These are phyloP conservation scores for Sporisorium reilianum DNA, from an alignment of 1,284 basidiomycete species.

Conservation along the genomic window DNA sequence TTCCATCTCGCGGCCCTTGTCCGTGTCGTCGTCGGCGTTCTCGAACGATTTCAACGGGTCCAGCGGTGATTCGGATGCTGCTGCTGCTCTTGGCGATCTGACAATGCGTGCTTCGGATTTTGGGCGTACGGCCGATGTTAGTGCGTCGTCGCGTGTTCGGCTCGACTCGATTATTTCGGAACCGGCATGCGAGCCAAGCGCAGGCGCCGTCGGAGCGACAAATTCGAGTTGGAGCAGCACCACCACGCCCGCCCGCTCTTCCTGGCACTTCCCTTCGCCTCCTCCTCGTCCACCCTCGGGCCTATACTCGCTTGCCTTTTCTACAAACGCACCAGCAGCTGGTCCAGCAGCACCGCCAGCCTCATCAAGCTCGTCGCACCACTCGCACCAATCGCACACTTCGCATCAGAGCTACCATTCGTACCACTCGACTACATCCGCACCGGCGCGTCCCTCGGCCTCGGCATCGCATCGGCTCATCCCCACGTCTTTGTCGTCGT, in stretches of 20 bases:
- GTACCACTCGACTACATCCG: conserved; percentile 9
- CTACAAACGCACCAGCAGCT: conserved; percentile 15
- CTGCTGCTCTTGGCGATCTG: conserved; percentile 16
- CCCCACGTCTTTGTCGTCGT: conserved; percentile 4
- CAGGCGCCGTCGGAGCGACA: conserved; percentile 20
- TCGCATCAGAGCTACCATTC: conserved; percentile 12
- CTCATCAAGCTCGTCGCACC: conserved; percentile 19
- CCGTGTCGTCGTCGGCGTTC: conserved; percentile 40
- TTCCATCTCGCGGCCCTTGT: conserved; percentile 43
- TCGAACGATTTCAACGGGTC: conserved; percentile 20
- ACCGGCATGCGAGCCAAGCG: conserved; percentile 10
- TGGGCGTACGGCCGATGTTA: neutral
- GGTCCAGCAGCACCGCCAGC: neutral
- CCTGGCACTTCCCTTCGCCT: conserved; percentile 9
- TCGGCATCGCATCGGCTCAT: conserved; percentile 14
- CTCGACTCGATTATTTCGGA: conserved; percentile 37
- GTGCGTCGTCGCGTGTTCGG: conserved; percentile 15
- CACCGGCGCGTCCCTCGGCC: conserved; percentile 3
- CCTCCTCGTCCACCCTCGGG: conserved; percentile 19
- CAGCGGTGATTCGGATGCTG: conserved; percentile 9
- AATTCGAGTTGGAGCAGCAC: conserved; percentile 1
- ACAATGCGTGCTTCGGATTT: conserved; percentile 37
- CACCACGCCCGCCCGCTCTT: conserved; percentile 14
- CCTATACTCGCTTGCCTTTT: conserved; percentile 13
- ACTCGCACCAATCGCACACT: conserved; percentile 25